Evolutionary conservation across 1,284 basidiomycete species (phyloP), one percentile per base, ranked within the genome.

Genomic region (Bondarzewia mesenterica): DNA sequence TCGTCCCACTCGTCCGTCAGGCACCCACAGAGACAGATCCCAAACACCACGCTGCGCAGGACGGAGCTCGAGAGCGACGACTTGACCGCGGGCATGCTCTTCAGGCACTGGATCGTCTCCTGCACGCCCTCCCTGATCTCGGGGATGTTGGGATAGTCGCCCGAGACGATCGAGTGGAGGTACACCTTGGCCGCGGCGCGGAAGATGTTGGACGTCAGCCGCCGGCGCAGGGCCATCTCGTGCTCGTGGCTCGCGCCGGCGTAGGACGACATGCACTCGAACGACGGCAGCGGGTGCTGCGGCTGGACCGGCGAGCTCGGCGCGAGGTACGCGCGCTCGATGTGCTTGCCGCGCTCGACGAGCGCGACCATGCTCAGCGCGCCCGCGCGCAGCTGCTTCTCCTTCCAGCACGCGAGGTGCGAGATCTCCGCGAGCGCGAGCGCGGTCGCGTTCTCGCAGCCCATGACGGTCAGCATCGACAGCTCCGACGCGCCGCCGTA

Each of bases 391-490:
- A 55, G 54, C 51, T 72, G 65, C 3, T 48, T 48, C 32, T 71
- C 69, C 66, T 87, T 87, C 85, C 84, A 89, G 50, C 60, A 62
- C 27, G 80, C 73, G 10, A 91, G 73, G n/a, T 67, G 68, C 7
- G 80, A 78, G 15, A 79, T 82, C 66, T 89, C 80, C 4, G 87
- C 83, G 39, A 90, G 71, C 10, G 84, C 87, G 68, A 85, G 84
- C 40, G 89, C 78, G 55, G 87, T 77, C 52, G 69, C 66, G 65
- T 86, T 86, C 57, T 87, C 84, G 69, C 86, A 89, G n/a, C 89
- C 88, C 87, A 90, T 90, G 7, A 86, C 75, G 37, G 74, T 71
- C 63, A 88, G 72, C 86, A 89, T 89, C 22, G 78, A 72, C 44
- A 81, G 62, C 63, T 72, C 59, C 50, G 68, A 60, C 21, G n/a